These are phyloP conservation scores for Heritiera fomes DNA, from an alignment of 345 rosid genomes.

Conservation along the genomic window DNA sequence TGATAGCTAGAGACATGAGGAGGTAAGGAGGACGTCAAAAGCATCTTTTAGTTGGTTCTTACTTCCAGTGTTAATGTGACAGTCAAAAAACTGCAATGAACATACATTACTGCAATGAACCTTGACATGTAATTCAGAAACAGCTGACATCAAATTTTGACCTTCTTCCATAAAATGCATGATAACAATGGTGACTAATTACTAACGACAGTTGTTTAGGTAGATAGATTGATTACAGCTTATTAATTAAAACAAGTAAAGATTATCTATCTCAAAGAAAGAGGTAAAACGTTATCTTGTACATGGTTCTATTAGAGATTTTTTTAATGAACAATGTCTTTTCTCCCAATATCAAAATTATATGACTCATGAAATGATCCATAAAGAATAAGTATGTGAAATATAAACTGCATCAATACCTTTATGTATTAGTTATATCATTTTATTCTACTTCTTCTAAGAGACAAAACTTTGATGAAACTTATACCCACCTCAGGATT, in stretches of 20 bases:
- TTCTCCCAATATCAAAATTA: not conserved
- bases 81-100: not conserved
- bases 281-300: too few species aligned
- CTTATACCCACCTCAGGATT: slow-evolving; percentile 62
- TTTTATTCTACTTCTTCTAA: slow-evolving; percentile 14
- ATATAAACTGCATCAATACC: not conserved
- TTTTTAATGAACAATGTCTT: too few species aligned
- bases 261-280: not conserved
- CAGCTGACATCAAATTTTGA: not conserved
- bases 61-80: not conserved
- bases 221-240: not conserved
- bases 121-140: not conserved
- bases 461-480: not conserved
- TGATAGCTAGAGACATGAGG: not conserved
- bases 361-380: not conserved
- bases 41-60: too few species aligned
- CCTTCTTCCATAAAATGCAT: not conserved
- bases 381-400: not conserved
- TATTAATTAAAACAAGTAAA: not conserved
- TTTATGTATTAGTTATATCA: not conserved
- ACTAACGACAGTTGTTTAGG: not conserved
- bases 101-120: not conserved
- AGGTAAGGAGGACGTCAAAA: too few species aligned
- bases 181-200: not conserved
- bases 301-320: too few species aligned